A percentile compares a stretch with the other conserved stretches of the same genome.
phyloP scores from a whole-genome alignment of 805 yeast species.

The Myxozyma kluyveri region DNA sequence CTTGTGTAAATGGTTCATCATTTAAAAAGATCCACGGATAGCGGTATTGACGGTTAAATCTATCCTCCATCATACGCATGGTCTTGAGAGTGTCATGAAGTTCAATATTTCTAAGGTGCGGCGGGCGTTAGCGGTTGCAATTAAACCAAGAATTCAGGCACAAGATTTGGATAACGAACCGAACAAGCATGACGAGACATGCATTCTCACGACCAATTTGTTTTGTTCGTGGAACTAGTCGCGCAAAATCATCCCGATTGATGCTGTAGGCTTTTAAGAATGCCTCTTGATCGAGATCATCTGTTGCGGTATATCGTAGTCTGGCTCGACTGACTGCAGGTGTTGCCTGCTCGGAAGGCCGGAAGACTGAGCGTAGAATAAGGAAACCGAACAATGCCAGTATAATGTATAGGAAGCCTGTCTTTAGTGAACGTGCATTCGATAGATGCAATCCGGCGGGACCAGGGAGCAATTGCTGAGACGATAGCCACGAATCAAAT shows the following conservation, averaged over 20 bases:
- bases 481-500: too few relatives aligned
- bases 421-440: too few relatives aligned
- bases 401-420: too few relatives aligned
- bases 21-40: slow-evolving; percentile 93
- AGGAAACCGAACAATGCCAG: too few relatives aligned
- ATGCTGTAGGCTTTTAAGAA: slow-evolving; percentile 12
- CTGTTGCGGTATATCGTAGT: too few relatives aligned
- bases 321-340: not conserved
- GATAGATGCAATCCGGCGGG: too few relatives aligned
- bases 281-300: too few relatives aligned
- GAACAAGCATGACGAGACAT: slow-evolving; percentile 78
- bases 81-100: slow-evolving; percentile 55
- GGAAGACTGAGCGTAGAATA: too few relatives aligned
- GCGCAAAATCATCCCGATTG: slow-evolving; percentile 11
- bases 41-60: slow-evolving; percentile 69
- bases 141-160: not conserved
- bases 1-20: slow-evolving; percentile 70
- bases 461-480: too few relatives aligned
- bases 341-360: not conserved
- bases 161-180: slow-evolving; percentile 37
- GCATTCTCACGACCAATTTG: slow-evolving; percentile 67
- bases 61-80: slow-evolving; percentile 68
- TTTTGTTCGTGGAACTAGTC: slow-evolving; percentile 10
- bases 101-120: slow-evolving; percentile 67
- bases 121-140: not conserved